Conservation (phyloP, 345 rosid genomes). For the Bruguiera parviflora region DNA sequence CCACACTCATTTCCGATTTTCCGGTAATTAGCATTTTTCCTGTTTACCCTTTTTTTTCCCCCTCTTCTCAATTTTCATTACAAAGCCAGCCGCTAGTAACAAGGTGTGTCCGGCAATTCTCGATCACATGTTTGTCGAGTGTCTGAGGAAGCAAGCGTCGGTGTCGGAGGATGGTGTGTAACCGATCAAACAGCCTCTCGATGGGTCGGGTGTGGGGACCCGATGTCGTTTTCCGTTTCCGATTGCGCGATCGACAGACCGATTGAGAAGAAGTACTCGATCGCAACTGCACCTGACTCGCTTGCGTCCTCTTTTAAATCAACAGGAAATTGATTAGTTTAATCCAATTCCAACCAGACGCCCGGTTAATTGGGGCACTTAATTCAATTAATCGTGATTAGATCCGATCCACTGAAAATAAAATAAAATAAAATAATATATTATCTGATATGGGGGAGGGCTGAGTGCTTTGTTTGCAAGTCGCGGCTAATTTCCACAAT, state of each 20-base stretch:
- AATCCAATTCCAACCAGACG: neutral
- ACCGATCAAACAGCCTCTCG: neutral
- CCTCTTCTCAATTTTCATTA: neutral
- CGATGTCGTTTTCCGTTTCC: conserved; percentile 6
- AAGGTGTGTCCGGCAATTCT: neutral
- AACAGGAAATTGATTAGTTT: neutral
- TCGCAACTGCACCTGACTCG: conserved; percentile 25
- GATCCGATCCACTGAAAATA: too few species aligned
- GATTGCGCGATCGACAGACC: neutral
- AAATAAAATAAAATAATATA: too few species aligned
- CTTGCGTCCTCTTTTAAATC: neutral
- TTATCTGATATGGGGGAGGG: too few species aligned
- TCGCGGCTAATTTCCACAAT: too few species aligned
- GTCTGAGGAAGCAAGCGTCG: neutral
- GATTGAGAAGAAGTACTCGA: conserved; percentile 14
- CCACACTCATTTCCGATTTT: conserved; percentile 13
- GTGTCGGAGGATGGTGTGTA: neutral
- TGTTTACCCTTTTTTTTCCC: neutral
- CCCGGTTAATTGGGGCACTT: too few species aligned
- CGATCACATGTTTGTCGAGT: neutral
- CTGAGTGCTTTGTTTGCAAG: too few species aligned
- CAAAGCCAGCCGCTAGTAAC: conserved; percentile 11
- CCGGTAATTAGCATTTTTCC: conserved; percentile 19
- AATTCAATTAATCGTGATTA: too few species aligned
- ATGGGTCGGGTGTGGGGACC: conserved; percentile 4